phyloP scores from a whole-genome alignment of 805 yeast species.

The Cyberlindnera mycetangii region DNA sequence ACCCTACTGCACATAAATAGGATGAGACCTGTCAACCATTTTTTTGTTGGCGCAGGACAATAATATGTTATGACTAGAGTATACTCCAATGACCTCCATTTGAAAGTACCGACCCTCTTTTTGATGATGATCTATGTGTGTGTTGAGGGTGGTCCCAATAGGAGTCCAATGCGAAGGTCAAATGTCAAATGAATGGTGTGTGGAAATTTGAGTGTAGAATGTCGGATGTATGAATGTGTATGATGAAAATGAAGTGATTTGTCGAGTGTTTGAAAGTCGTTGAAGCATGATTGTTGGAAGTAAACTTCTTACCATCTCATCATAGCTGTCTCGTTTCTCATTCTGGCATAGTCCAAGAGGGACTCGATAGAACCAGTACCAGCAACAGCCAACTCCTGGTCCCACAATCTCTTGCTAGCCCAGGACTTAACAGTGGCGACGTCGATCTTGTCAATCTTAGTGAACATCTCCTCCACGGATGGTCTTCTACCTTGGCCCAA shows the following conservation, averaged over 20 bases:
- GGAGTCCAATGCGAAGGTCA: too few species aligned
- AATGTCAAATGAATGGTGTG: background rate
- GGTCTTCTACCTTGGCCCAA: constrained; percentile 61
- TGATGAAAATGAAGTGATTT: background rate
- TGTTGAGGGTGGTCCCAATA: too few species aligned
- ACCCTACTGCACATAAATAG: constrained; percentile 5
- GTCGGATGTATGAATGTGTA: background rate
- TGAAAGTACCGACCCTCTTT: background rate
- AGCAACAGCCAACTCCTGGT: constrained; percentile 78
- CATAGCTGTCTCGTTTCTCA: constrained; percentile 87
- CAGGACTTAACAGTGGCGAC: constrained; percentile 60
- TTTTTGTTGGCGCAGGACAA: background rate
- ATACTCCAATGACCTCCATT: background rate
- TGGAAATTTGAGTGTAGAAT: background rate
- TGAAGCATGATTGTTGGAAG: background rate
- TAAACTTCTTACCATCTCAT: constrained; percentile 60
- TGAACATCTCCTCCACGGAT: constrained; percentile 56
- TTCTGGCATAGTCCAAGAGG: constrained; percentile 78
- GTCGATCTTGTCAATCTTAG: constrained; percentile 60
- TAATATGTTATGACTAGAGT: background rate
- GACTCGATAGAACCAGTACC: constrained; percentile 87
- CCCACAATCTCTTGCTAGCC: constrained; percentile 79
- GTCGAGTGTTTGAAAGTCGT: constrained; percentile 1
- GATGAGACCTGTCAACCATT: constrained; percentile 5
- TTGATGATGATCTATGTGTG: constrained; percentile 1